A percentile compares a stretch with the other conserved stretches of the same genome.
Evolutionary conservation across 192 early-diverging fungal species (phyloP).

Genomic region (Podila minutissima): DNA sequence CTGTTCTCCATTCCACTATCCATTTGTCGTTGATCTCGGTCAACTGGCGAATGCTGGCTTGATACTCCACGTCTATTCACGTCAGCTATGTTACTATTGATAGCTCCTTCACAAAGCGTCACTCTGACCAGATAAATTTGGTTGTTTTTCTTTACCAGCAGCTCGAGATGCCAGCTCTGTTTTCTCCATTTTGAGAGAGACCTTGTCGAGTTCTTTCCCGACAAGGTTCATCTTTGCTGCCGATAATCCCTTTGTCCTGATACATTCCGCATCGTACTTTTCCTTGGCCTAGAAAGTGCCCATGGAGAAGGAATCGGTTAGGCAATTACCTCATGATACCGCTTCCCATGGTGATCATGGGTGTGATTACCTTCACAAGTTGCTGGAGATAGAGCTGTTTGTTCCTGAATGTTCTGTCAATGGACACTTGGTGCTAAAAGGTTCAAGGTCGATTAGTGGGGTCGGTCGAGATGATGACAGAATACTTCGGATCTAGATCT

Average conservation of each 20-base stretch:
- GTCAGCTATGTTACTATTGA: background rate
- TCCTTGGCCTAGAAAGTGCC: slow-evolving; percentile 44
- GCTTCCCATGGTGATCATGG: background rate
- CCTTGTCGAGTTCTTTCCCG: slow-evolving; percentile 56
- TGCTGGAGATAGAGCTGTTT: slow-evolving; percentile 59
- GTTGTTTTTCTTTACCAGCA: slow-evolving; percentile 32
- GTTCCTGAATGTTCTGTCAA: slow-evolving; percentile 62
- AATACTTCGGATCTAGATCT: background rate
- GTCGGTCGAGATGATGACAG: too few species aligned
- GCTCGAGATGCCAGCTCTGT: slow-evolving; percentile 46
- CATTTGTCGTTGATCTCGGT: slow-evolving; percentile 59
- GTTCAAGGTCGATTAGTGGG: slow-evolving; percentile 2
- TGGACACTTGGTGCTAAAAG: slow-evolving; percentile 55
- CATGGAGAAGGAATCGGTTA: slow-evolving; percentile 1
- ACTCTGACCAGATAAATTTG: too few species aligned
- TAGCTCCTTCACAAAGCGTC: background rate
- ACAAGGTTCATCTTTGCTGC: slow-evolving; percentile 42
- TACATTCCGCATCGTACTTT: slow-evolving; percentile 56
- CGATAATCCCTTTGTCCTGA: slow-evolving; percentile 40
- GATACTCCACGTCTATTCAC: slow-evolving; percentile 61
- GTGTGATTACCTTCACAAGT: slow-evolving; percentile 51
- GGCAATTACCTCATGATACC: background rate
- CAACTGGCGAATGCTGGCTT: slow-evolving; percentile 55
- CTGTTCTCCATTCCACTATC: slow-evolving; percentile 61
- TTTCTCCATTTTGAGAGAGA: slow-evolving; percentile 53